These are phyloP conservation scores for Nakazawaea siamensis DNA, from an alignment of 805 yeast species.

Conservation along the genomic window DNA sequence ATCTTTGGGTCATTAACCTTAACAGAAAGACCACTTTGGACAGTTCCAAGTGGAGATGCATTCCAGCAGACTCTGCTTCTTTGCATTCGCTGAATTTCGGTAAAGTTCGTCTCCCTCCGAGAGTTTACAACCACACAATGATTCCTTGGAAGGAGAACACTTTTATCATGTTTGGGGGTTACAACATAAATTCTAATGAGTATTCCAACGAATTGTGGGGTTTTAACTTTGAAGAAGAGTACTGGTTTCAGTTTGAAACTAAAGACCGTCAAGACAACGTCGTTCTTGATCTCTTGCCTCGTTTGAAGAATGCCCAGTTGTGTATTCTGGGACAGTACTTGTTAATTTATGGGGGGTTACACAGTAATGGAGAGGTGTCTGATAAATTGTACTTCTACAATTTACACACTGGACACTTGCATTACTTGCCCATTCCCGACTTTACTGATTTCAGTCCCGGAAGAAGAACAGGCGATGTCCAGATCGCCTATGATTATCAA, in stretches of 20 bases:
- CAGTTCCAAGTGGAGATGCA: conserved; percentile 4
- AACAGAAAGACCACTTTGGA: background rate
- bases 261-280: background rate
- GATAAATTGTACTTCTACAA: conserved; percentile 4
- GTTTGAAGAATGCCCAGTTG: background rate
- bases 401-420: background rate
- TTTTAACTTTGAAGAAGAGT: conserved; percentile 2
- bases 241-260: conserved; percentile 1
- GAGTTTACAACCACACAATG: conserved; percentile 1
- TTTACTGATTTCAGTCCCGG: background rate
- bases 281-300: background rate
- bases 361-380: background rate
- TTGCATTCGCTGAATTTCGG: background rate
- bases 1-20: conserved; percentile 5
- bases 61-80: background rate
- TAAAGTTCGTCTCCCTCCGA: background rate
- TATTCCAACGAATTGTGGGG: conserved; percentile 2
- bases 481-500: conserved; percentile 3
- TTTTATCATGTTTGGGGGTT: conserved; percentile 5
- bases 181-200: background rate
- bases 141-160: background rate
- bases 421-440: background rate
- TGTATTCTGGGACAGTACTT: background rate
- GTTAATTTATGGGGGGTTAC: conserved; percentile 1
- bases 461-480: background rate